Percentiles rank a stretch among this genome's conserved stretches.
Evolutionary conservation across 208 protist species (phyloP).

Genomic region (Crithidia expoeki): DNA sequence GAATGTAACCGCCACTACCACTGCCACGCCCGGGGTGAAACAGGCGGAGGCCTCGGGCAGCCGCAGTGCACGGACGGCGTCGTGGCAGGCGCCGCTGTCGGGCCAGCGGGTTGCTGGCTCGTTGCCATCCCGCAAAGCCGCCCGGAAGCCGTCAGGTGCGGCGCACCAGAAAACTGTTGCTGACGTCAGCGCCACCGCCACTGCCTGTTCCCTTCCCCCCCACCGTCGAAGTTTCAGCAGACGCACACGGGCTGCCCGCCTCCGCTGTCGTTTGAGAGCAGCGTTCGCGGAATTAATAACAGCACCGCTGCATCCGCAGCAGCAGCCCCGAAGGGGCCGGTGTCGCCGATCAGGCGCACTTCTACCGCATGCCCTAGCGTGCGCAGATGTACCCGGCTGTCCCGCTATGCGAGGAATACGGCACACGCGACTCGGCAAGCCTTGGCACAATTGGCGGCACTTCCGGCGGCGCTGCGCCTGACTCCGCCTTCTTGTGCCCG

Average conservation of each 20-base stretch:
- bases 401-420: constrained; percentile 13
- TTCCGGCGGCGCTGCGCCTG: not conserved
- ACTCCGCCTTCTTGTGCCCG: constrained; percentile 23
- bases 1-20: not conserved
- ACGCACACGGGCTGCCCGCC: constrained; percentile 27
- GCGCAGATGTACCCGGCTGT: constrained; percentile 19
- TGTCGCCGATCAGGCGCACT: constrained; percentile 37
- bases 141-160: not conserved
- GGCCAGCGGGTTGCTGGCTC: not conserved
- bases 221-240: constrained; percentile 26
- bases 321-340: constrained; percentile 11
- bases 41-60: not conserved
- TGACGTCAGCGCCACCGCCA: not conserved
- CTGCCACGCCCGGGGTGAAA: not conserved
- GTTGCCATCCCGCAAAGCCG: constrained; percentile 8
- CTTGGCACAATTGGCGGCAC: not conserved
- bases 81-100: constrained; percentile 9
- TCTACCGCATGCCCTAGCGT: constrained; percentile 30
- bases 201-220: not conserved
- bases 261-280: constrained; percentile 17
- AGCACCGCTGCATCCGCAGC: not conserved
- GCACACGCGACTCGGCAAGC: constrained; percentile 1
- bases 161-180: not conserved
- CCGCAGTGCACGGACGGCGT: constrained; percentile 12
- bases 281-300: not conserved